phyloP scores from a whole-genome alignment of 108 stramenopile genomes.

The Cyclotella distinguenda region DNA sequence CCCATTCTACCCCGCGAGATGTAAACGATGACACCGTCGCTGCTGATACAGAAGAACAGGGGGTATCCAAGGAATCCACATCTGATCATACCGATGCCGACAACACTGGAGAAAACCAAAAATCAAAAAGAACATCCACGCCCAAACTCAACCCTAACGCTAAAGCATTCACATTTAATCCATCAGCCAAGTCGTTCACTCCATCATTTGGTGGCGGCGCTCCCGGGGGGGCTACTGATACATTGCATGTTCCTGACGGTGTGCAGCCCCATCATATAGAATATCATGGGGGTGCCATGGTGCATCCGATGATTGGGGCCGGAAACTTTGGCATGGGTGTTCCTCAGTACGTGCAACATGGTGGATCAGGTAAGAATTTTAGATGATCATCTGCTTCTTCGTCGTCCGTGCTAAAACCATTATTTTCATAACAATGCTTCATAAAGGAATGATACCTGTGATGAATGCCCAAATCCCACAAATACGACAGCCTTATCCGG shows the following conservation, averaged over 20 bases:
- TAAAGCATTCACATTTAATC: constrained; percentile 78
- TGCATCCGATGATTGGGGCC: constrained; percentile 27
- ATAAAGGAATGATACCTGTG: constrained; percentile 75
- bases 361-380: constrained; percentile 31
- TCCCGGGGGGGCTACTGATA: constrained; percentile 25
- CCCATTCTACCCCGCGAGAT: no score
- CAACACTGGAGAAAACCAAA: constrained; percentile 13
- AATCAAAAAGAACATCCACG: constrained; percentile 31
- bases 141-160: constrained; percentile 84
- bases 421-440: constrained; percentile 1
- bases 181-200: constrained; percentile 76
- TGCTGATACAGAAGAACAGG: constrained; percentile 29
- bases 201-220: constrained; percentile 48
- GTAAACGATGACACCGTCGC: no score
- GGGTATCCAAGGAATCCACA: neutral
- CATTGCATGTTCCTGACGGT: constrained; percentile 42
- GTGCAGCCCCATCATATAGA: constrained; percentile 42
- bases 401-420: constrained; percentile 1
- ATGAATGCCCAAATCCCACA: constrained; percentile 61
- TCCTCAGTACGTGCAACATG: constrained; percentile 20
- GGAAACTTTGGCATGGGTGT: constrained; percentile 14
- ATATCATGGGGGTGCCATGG: constrained; percentile 34
- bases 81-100: constrained; percentile 3
- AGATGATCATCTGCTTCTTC: neutral
- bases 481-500: constrained; percentile 52